A percentile compares a stretch with the other conserved stretches of the same genome.
Evolutionary conservation across 306 rosid species (phyloP).

Genomic region (Lathyrus oleraceus): DNA sequence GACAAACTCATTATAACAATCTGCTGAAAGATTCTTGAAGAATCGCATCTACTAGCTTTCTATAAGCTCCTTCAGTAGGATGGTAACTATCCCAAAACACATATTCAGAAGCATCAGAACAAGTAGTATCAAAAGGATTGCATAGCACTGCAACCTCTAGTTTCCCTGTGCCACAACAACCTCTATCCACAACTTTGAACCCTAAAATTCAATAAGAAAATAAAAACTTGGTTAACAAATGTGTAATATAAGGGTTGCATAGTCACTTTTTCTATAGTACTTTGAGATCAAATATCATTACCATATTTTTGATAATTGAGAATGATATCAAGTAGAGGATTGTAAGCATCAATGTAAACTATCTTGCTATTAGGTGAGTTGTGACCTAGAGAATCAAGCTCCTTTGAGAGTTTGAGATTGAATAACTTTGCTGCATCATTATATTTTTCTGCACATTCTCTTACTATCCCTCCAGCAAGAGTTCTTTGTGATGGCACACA

Average conservation of each 20-base stretch:
- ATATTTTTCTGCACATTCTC: conserved; percentile 59
- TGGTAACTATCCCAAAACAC: conserved; percentile 84
- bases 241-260: too few species aligned
- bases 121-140: conserved; percentile 47
- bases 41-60: conserved; percentile 1
- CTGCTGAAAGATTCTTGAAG: background rate
- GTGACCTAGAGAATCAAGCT: conserved; percentile 24
- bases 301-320: conserved; percentile 55
- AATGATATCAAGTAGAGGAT: conserved; percentile 59
- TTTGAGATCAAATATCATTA: conserved; percentile 9
- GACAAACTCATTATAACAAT: conserved; percentile 6
- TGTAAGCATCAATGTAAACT: conserved; percentile 62
- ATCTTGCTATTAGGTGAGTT: conserved; percentile 38
- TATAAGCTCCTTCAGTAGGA: conserved; percentile 62
- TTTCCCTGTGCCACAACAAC: conserved; percentile 73
- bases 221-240: background rate
- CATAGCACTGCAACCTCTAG: conserved; percentile 69
- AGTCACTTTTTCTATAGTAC: too few species aligned
- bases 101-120: conserved; percentile 43
- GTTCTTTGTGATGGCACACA: conserved; percentile 85
- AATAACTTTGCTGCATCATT: conserved; percentile 61
- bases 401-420: conserved; percentile 48
- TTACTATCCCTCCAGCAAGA: conserved; percentile 55
- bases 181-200: conserved; percentile 47
- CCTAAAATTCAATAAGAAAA: conserved; percentile 41